phyloP scores from a whole-genome alignment of 2,329 filamentous ascomycete genomes.

The Plectosphaerella plurivora region DNA sequence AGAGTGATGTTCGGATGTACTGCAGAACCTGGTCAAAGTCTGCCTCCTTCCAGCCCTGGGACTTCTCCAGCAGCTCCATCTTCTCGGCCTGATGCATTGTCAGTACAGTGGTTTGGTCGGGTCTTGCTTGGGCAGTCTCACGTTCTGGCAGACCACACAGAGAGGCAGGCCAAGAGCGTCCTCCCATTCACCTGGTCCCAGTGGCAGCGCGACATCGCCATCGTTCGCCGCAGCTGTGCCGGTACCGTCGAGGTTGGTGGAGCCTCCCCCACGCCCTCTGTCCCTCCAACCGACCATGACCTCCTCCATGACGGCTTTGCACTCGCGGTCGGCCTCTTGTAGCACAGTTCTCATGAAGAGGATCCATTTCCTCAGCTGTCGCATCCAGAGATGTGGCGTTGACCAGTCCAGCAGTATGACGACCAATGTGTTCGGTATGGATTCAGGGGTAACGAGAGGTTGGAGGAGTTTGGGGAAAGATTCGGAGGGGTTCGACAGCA shows the following conservation, averaged over 20 bases:
- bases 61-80: constrained; percentile 86
- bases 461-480: constrained; percentile 79
- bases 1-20: constrained; percentile 80
- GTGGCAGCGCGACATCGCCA: constrained; percentile 65
- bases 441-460: constrained; percentile 77
- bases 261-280: constrained; percentile 61
- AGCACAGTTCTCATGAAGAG: constrained; percentile 75
- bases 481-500: constrained; percentile 78
- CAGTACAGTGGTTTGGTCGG: constrained; percentile 9
- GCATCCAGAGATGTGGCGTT: constrained; percentile 87
- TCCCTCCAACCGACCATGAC: constrained; percentile 78
- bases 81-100: constrained; percentile 62
- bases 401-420: constrained; percentile 95
- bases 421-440: constrained; percentile 80
- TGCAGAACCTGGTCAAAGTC: constrained; percentile 96
- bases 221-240: constrained; percentile 55
- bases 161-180: constrained; percentile 82
- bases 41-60: constrained; percentile 89
- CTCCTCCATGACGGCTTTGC: constrained; percentile 81
- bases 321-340: constrained; percentile 67
- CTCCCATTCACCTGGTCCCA: constrained; percentile 90
- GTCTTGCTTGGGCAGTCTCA: constrained; percentile 34
- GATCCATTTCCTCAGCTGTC: constrained; percentile 86
- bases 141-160: constrained; percentile 94
- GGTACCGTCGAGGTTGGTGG: constrained; percentile 59